Conservation (phyloP, 306 rosid genomes). For the Corylus avellana region DNA sequence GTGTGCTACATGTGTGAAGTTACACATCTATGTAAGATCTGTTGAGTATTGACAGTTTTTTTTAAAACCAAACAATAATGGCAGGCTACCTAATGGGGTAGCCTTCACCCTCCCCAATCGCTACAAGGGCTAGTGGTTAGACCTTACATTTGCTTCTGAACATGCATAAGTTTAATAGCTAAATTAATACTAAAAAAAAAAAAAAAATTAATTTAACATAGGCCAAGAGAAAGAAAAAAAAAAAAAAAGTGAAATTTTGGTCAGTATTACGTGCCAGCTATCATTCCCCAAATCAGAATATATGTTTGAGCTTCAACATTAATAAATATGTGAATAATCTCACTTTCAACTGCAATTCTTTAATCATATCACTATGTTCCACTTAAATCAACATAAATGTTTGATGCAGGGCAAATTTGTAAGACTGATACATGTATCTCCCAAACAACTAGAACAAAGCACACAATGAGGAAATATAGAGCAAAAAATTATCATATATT, state of each 20-base stretch:
- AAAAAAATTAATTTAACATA: background rate
- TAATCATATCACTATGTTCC: background rate
- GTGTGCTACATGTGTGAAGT: background rate
- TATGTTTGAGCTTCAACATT: background rate
- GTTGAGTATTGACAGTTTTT: background rate
- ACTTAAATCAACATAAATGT: background rate
- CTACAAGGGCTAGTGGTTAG: background rate
- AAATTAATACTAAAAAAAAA: background rate
- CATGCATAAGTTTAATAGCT: background rate
- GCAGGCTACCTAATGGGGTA: background rate
- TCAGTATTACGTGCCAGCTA: background rate
- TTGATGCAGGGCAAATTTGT: background rate
- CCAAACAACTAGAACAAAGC: background rate
- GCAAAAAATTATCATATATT: background rate
- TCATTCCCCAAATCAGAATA: background rate
- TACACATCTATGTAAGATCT: background rate
- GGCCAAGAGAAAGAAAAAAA: background rate
- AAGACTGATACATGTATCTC: background rate
- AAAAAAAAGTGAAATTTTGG: background rate
- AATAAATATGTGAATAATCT: background rate
- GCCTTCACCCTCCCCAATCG: background rate
- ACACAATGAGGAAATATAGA: background rate
- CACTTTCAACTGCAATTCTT: background rate
- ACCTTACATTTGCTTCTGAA: background rate
- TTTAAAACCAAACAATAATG: background rate